A percentile compares a stretch with the other conserved stretches of the same genome.
phyloP scores from a whole-genome alignment of 352 stramenopile genomes.

The Hyaloperonospora arabidopsidis region DNA sequence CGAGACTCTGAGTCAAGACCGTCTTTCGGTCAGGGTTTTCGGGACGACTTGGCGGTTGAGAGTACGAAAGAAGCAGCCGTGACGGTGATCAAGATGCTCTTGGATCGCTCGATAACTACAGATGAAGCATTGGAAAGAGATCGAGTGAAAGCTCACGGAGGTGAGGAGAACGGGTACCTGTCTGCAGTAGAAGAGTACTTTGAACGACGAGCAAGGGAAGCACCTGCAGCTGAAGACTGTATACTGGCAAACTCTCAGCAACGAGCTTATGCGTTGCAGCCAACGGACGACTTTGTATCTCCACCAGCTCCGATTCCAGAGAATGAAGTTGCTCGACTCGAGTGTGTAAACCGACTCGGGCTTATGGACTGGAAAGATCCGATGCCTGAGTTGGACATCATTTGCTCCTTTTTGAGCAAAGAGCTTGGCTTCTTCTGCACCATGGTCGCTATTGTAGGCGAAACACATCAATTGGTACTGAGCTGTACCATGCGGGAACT shows the following conservation, averaged over 20 bases:
- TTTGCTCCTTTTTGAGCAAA: conserved; percentile 44
- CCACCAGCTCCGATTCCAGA: conserved; percentile 27
- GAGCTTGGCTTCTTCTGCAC: conserved; percentile 45
- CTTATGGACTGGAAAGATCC: conserved; percentile 37
- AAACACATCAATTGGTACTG: conserved; percentile 37
- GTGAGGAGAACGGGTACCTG: conserved; percentile 23
- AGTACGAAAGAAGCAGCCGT: conserved; percentile 26
- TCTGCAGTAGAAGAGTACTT: conserved; percentile 32
- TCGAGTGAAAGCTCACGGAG: conserved; percentile 1
- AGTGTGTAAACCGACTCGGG: conserved; percentile 29
- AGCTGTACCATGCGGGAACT: conserved; percentile 37
- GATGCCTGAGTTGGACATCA: conserved; percentile 44
- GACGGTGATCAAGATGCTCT: conserved; percentile 34
- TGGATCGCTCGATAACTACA: conserved; percentile 2
- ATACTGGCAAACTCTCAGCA: conserved; percentile 32
- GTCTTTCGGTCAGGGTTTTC: conserved; percentile 17
- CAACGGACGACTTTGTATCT: conserved; percentile 13
- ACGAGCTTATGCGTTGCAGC: conserved; percentile 34
- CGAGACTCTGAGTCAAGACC: background rate
- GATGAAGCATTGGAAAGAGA: conserved; percentile 4
- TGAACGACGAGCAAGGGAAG: conserved; percentile 16
- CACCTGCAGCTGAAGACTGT: conserved; percentile 23
- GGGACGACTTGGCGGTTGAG: conserved; percentile 18
- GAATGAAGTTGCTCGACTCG: conserved; percentile 36
- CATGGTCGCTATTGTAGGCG: conserved; percentile 52